phyloP scores from a whole-genome alignment of 345 rosid species.

The Lepidium africanum region DNA sequence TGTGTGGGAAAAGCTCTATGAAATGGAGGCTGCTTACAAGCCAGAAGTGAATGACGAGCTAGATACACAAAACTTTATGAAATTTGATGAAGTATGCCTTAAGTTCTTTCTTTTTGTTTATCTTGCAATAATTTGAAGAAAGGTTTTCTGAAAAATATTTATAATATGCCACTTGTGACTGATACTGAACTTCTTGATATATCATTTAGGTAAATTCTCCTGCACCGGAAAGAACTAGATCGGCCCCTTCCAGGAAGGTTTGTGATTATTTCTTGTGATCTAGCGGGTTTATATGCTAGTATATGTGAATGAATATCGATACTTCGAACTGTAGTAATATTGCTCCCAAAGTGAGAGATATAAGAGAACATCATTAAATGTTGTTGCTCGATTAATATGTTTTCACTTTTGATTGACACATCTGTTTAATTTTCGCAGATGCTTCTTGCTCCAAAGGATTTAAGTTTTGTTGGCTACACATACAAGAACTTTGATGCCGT shows the following conservation, averaged over 20 bases:
- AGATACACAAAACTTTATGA: constrained; percentile 94
- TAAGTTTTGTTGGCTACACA: constrained; percentile 94
- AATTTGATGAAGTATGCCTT: constrained; percentile 80
- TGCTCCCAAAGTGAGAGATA: not conserved
- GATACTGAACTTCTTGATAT: not conserved
- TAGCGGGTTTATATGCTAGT: not conserved
- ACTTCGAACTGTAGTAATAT: not conserved
- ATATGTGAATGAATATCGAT: not conserved
- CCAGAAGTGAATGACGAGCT: constrained; percentile 93
- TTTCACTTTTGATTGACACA: not conserved
- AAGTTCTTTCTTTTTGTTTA: not conserved
- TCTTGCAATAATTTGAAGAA: not conserved
- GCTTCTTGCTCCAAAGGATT: constrained; percentile 76
- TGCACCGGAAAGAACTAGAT: constrained; percentile 55
- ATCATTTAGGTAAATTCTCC: constrained; percentile 62
- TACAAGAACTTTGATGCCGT: constrained; percentile 96
- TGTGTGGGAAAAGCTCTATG: constrained; percentile 84
- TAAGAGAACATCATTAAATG: not conserved
- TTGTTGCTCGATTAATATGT: not conserved
- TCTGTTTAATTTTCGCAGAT: constrained; percentile 40
- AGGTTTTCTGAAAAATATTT: not conserved
- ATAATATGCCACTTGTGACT: not conserved
- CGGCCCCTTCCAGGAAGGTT: constrained; percentile 88
- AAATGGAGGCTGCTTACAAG: constrained; percentile 91
- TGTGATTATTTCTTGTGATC: constrained; percentile 17